Base-by-base conservation (phyloP, 495 filamentous ascomycete genomes). In the Geopyxis carbonaria region DNA sequence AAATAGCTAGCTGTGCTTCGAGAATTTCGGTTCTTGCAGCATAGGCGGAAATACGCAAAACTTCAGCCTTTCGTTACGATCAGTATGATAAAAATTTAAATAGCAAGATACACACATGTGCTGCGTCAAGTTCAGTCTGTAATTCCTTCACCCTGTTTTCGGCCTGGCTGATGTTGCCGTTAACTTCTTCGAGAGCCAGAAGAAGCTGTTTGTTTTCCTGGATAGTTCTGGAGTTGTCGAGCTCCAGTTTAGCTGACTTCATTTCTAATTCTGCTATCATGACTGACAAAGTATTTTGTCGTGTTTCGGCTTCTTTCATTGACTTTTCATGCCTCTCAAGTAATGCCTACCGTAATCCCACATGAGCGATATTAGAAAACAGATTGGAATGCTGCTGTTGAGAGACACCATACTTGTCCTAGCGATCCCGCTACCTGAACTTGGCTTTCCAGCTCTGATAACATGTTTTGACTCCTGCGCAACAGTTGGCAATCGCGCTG, bases 281-380 rank as follows among this genome's bases (percentile, higher is more conserved):
- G 25, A 64, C 59, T 9, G 67, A 64, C 63, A 91, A 72, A 22
- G 71, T 72, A 31, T 60, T 58, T 11, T 89, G 75, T 51, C 93
- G 81, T 37, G 74, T 69, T 64, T 92, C 84, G 36, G 83, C 79
- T 54, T 93, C 82, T 14, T 73, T 76, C 66, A 93, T 81, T 57
- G 92, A 93, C 27, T 75, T 72, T 61, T 94, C 87, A 69, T 95
- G 86, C 41, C 86, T 80, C 35, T 77, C 73, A 13, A 97, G 72
- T 25, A 97, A 64, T 23, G 86, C 81, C 87, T 94, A 76, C 38
- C 15, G 8, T 8, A 13, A 28, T 1, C 38, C 36, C 25, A 66
- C 68, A 42, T 61, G 15, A 34, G 31, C 10, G 31, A 19, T n/a
- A 34, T 18, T 15, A 19, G 31, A 9, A 34, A 9, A 11, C 2